A percentile compares a stretch with the other conserved stretches of the same genome.
phyloP scores from a whole-genome alignment of 1,139 yeast genomes.

The Taphrina communis region DNA sequence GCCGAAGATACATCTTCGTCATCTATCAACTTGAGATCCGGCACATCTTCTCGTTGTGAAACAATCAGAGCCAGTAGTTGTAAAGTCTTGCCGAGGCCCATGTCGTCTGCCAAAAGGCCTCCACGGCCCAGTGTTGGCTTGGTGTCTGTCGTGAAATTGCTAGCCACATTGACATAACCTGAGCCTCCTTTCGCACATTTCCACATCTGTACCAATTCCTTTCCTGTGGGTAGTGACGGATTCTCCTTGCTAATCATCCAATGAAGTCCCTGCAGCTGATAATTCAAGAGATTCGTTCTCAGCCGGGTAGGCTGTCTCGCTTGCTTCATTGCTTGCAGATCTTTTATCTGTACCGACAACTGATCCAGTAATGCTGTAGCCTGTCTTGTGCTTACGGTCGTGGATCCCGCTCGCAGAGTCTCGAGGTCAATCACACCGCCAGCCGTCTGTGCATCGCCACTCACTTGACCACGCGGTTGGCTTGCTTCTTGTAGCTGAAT shows the following conservation, averaged over 20 bases:
- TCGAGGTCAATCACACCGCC: conserved; percentile 7
- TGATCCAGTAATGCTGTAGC: conserved; percentile 25
- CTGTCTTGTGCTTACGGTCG: conserved; percentile 9
- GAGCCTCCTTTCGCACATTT: conserved; percentile 76
- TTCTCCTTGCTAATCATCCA: conserved; percentile 73
- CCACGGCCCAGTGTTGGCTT: conserved; percentile 55
- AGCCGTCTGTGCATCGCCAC: background rate
- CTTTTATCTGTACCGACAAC: conserved; percentile 37
- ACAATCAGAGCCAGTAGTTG: conserved; percentile 77
- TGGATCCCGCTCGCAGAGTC: conserved; percentile 13
- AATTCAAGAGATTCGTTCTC: conserved; percentile 63
- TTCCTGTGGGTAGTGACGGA: conserved; percentile 41
- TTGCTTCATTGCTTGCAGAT: conserved; percentile 39
- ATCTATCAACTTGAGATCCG: conserved; percentile 7
- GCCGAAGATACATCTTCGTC: conserved; percentile 12
- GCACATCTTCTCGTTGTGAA: conserved; percentile 37
- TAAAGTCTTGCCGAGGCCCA: conserved; percentile 95
- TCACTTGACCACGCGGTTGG: background rate
- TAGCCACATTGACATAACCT: conserved; percentile 41
- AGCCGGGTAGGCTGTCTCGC: conserved; percentile 44
- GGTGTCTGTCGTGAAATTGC: conserved; percentile 28
- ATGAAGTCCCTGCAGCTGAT: conserved; percentile 84
- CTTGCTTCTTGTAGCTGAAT: conserved; percentile 13
- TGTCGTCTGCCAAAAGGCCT: conserved; percentile 92
- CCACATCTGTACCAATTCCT: conserved; percentile 43